Evolutionary conservation across 2,329 filamentous ascomycete genomes (phyloP).

Genomic region (Ceratocystis cacaofunesta): DNA sequence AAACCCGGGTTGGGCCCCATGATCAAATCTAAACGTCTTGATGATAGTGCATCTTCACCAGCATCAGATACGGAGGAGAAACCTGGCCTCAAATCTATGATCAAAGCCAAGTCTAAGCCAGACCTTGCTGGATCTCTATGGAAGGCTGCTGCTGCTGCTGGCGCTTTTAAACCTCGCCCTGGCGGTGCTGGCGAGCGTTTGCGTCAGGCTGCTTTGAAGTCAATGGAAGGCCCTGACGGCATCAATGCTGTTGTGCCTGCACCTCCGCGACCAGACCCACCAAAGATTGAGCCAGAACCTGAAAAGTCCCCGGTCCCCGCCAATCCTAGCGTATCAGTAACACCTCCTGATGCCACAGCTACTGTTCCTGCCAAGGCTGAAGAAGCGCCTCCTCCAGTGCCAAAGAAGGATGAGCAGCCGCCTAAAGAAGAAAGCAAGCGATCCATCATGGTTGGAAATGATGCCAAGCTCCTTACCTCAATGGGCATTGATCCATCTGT

Average conservation of each 20-base stretch:
- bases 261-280: constrained; percentile 37
- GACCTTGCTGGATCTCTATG: constrained; percentile 63
- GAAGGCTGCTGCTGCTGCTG: constrained; percentile 56
- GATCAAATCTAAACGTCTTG: constrained; percentile 55
- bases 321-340: constrained; percentile 3
- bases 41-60: constrained; percentile 29
- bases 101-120: constrained; percentile 62
- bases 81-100: constrained; percentile 82
- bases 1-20: constrained; percentile 72
- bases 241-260: constrained; percentile 80
- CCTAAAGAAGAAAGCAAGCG: constrained; percentile 29
- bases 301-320: constrained; percentile 25
- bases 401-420: constrained; percentile 26
- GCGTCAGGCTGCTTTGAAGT: constrained; percentile 43
- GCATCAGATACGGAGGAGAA: constrained; percentile 30
- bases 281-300: constrained; percentile 18
- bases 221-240: constrained; percentile 63
- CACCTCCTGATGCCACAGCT: constrained; percentile 19
- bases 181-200: constrained; percentile 76
- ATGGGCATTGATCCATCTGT: constrained; percentile 64
- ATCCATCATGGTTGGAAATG: constrained; percentile 54
- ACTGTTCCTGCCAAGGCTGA: constrained; percentile 3
- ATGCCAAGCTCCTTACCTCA: constrained; percentile 60
- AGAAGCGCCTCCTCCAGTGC: constrained; percentile 17
- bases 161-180: constrained; percentile 66